A percentile compares a stretch with the other conserved stretches of the same genome.
Conservation (phyloP, 352 stramenopile species). For the Phytophthora europaea region DNA sequence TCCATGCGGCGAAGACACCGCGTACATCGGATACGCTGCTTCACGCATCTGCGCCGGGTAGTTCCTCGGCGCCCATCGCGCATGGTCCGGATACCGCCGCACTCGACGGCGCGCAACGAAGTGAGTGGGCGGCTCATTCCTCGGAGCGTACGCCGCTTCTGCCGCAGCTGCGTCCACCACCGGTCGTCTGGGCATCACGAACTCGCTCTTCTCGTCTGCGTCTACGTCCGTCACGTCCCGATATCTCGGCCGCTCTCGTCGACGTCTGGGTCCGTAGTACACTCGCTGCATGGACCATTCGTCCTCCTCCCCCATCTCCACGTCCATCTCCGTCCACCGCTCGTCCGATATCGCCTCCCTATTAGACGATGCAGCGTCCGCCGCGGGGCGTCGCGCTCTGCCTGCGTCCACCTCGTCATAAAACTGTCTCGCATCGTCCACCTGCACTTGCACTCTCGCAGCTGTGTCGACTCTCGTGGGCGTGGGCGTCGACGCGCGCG, state of each 20-base stretch:
- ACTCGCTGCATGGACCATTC: slow-evolving; percentile 21
- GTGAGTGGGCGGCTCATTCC: slow-evolving; percentile 12
- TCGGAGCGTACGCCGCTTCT: slow-evolving; percentile 21
- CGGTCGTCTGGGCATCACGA: slow-evolving; percentile 10
- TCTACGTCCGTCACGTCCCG: slow-evolving; percentile 24
- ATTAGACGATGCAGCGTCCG: not conserved
- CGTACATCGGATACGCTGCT: slow-evolving; percentile 27
- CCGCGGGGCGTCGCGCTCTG: slow-evolving; percentile 6
- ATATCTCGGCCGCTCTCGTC: slow-evolving; percentile 31
- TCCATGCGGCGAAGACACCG: slow-evolving; percentile 7
- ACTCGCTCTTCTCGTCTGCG: slow-evolving; percentile 40
- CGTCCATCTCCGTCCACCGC: slow-evolving; percentile 12
- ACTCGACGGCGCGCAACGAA: slow-evolving; percentile 32
- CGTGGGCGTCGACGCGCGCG: slow-evolving; percentile 10
- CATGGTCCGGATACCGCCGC: slow-evolving; percentile 26
- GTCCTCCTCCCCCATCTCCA: slow-evolving; percentile 6
- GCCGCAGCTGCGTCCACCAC: not conserved
- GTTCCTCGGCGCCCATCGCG: slow-evolving; percentile 24
- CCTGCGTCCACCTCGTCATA: not conserved
- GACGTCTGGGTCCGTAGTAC: slow-evolving; percentile 17
- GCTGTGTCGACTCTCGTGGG: no score
- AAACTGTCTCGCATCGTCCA: slow-evolving; percentile 2
- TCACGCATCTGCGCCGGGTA: slow-evolving; percentile 25
- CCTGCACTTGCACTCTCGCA: not conserved
- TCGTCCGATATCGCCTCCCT: slow-evolving; percentile 17